Evolutionary conservation across 768 basidiomycete genomes (phyloP), one percentile per base, ranked within the genome.

Genomic region (Suillus alpinus): DNA sequence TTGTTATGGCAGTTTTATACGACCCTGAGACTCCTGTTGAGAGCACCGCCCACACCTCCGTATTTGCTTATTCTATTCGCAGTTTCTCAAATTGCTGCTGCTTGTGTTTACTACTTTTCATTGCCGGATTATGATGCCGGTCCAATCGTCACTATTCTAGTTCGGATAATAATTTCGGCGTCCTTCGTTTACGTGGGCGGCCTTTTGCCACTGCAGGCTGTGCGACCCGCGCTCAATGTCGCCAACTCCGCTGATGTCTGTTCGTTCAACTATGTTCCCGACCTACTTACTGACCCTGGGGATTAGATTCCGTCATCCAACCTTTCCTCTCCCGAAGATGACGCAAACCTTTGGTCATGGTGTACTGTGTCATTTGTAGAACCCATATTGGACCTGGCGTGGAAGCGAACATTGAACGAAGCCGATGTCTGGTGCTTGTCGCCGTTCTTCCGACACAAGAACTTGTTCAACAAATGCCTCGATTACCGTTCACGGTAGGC

Each of bases 381-480:
- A 62, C 88, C 88, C 4, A 75, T 89, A 26, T 79, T 89, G 62
- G 67, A 76, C 53, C 69, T 87, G 20, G 83, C 86, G 0, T 76
- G 71, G 60, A 71, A 73, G 44, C 76, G 81, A 57, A 87, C 86
- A 12, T 62, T 79, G 9, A 68, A 77, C 39, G 76, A 73, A 14
- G 63, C 69, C 39, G 77, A 89, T 67, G 82, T 89, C 7, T 90
- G 88, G 87, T 72, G 68, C 12, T 74, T 89, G 34, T 88, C 87
- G 3, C 88, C 88, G 0, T 87, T 81, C 62, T 87, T 90, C 71
- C 78, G 77, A 31, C 87, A 89, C 68, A 84, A 82, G 65, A 88
- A 86, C 65, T 75, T 89, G 13, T 90, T 89, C 69, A 77, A 72
- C 43, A 90, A 88, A 69, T 85, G 78, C 63, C 68, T 88, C 37